These are phyloP conservation scores for Colletotrichum magnum DNA, from an alignment of 2,329 filamentous ascomycete genomes.

Conservation along the genomic window DNA sequence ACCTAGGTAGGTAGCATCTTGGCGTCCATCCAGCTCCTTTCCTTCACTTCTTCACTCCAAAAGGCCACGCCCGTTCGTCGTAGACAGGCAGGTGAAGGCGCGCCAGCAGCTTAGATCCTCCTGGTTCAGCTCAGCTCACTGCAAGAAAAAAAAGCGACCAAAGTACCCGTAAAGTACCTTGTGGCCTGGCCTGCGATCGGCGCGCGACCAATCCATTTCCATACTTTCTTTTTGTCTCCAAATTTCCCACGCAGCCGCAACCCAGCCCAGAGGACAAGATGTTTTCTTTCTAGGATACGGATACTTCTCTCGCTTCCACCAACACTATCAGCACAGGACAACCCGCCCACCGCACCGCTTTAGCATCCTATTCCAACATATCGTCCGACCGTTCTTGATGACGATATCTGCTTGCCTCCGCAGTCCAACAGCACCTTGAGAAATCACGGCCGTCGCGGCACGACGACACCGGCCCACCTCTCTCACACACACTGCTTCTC, in stretches of 20 bases:
- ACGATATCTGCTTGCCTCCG: no score
- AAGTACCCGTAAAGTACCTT: not conserved
- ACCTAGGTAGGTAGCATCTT: no score
- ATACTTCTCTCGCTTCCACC: not conserved
- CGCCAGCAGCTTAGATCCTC: no score
- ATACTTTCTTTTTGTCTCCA: conserved; percentile 38
- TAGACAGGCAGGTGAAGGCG: no score
- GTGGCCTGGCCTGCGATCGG: conserved; percentile 23
- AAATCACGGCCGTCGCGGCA: not conserved
- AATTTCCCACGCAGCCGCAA: conserved; percentile 36
- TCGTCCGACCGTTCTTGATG: no score
- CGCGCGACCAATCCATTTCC: conserved; percentile 39
- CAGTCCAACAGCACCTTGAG: not conserved
- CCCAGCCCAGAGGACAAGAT: conserved; percentile 34
- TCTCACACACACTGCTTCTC: no score
- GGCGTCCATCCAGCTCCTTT: no score
- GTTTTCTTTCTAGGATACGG: conserved; percentile 34
- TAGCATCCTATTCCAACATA: not conserved
- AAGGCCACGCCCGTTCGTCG: no score
- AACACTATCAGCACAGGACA: not conserved
- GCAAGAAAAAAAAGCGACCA: no score
- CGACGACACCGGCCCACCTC: not conserved
- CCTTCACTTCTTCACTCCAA: no score
- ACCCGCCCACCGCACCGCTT: not conserved
- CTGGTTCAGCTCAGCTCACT: no score